Evolutionary conservation across 2,329 filamentous ascomycete species (phyloP), one percentile per base, ranked within the genome.

Genomic region (Orbilia blumenaviensis): DNA sequence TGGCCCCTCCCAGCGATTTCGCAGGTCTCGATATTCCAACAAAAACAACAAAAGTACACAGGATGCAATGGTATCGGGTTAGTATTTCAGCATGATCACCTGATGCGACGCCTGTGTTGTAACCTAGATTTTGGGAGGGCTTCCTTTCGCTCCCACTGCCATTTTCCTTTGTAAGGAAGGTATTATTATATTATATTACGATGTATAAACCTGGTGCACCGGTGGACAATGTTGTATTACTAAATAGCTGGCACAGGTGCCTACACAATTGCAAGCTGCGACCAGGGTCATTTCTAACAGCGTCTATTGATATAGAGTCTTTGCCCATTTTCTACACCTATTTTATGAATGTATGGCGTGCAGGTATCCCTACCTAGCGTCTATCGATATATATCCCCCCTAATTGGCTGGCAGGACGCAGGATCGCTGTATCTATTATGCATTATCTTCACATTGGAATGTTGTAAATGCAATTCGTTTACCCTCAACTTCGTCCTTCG

Each of bases 11-110:
- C n/a, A n/a, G n/a, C n/a, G n/a, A n/a, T n/a, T n/a, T n/a, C n/a
- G n/a, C n/a, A n/a, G n/a, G n/a, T n/a, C n/a, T n/a, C 27, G 14
- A 56, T 38, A 38, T 56, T 56, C 52, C 29, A 56, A 56, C 52
- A 56, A 38, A 56, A 56, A 25, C 32, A 56, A 56, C 52, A 56
- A n/a, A n/a, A 56, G 18, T 56, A 16, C 7, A 6, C 52, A 56
- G 52, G 32, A 38, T 56, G 14, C 52, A 29, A 2, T n/a, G 14
- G 5, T 7, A 29, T 50, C n/a, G n/a, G n/a, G 46, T 50, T 50
- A 14, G 29, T 6, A 6, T 18, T 56, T 10, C 25, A 12, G 10
- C 52, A n/a, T 50, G 25, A 50, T 16, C 12, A 50, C 34, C 29
- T 54, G 48, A 54, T 34, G n/a, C n/a, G n/a, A n/a, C n/a, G n/a